Evolutionary conservation across 2,329 filamentous ascomycete species (phyloP).

Genomic region (Arthrobotrys musiformis): DNA sequence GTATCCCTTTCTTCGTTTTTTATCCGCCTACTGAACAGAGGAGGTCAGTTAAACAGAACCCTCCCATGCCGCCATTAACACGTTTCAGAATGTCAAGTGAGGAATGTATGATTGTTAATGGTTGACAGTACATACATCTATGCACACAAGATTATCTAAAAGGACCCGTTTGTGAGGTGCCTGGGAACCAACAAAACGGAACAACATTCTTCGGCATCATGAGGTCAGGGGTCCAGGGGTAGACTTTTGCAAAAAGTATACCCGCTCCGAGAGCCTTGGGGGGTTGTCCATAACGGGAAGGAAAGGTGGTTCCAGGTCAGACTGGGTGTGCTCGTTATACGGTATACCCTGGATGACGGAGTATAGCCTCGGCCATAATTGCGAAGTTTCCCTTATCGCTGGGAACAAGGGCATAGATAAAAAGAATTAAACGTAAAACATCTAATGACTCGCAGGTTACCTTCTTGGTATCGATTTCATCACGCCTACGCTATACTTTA

Average conservation of each 20-base stretch:
- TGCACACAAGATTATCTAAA: not conserved
- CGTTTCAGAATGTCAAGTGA: slow-evolving; percentile 43
- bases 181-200: not conserved
- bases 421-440: slow-evolving; percentile 1
- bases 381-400: slow-evolving; percentile 8
- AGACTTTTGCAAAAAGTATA: not conserved
- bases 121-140: not conserved
- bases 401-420: not conserved
- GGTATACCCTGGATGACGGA: not conserved
- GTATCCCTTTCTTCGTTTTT: not conserved
- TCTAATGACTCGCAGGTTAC: not conserved
- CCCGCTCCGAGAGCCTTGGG: not conserved
- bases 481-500: no score
- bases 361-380: slow-evolving; percentile 10
- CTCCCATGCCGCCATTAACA: slow-evolving; percentile 12
- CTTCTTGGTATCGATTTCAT: not conserved
- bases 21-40: slow-evolving; percentile 40
- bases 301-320: slow-evolving; percentile 22
- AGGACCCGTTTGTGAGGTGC: not conserved
- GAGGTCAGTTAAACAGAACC: slow-evolving; percentile 4
- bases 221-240: not conserved
- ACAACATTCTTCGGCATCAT: slow-evolving; percentile 28
- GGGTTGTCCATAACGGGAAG: slow-evolving; percentile 23
- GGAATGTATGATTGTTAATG: slow-evolving; percentile 18
- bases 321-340: slow-evolving; percentile 1